These are phyloP conservation scores for Tuber umbilicatum DNA, from an alignment of 495 filamentous ascomycete genomes.

Conservation along the genomic window DNA sequence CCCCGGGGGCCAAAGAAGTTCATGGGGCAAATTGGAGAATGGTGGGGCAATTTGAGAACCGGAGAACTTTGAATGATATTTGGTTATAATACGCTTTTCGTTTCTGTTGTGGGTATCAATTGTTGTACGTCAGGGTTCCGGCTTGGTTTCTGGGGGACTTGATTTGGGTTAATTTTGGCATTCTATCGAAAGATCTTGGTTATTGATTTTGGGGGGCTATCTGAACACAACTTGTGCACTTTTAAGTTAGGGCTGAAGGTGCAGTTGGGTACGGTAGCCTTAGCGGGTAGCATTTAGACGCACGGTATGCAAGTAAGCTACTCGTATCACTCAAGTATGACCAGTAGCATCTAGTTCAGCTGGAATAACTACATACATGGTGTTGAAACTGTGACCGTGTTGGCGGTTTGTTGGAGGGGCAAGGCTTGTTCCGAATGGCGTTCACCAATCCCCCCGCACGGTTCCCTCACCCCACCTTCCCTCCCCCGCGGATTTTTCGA, in stretches of 20 bases:
- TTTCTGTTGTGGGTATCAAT: background rate
- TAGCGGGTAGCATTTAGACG: background rate
- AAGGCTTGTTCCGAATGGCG: background rate
- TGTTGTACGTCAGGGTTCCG: background rate
- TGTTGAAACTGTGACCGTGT: background rate
- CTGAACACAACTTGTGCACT: background rate
- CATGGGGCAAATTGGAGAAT: constrained; percentile 5
- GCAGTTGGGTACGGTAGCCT: background rate
- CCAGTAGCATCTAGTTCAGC: background rate
- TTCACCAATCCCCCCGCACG: background rate
- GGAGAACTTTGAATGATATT: background rate
- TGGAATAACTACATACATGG: background rate
- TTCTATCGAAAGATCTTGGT: background rate
- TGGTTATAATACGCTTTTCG: background rate
- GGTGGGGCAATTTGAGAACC: constrained; percentile 20
- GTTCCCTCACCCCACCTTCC: no score
- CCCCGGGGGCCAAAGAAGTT: constrained; percentile 9
- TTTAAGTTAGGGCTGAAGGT: background rate
- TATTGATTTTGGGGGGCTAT: background rate
- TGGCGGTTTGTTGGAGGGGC: background rate
- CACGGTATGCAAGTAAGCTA: background rate
- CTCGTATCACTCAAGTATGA: background rate
- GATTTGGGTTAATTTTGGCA: background rate
- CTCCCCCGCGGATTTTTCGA: background rate
- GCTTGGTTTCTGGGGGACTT: background rate